Evolutionary conservation across 352 stramenopile species (phyloP).

Genomic region (Sclerospora graminicola): DNA sequence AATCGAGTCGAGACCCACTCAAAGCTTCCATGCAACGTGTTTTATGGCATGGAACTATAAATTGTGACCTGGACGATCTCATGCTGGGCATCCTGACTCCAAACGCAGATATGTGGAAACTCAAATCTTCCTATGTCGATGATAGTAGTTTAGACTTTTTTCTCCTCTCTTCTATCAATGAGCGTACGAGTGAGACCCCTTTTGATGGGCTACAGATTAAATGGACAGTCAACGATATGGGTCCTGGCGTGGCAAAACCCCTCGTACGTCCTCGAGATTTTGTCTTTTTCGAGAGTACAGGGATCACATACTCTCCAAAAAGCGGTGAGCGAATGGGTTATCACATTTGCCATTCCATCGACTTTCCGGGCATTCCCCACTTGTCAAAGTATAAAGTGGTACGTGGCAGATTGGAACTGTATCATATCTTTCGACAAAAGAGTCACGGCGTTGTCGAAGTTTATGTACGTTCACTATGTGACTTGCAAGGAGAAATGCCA

Average conservation of each 20-base stretch:
- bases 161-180: constrained; percentile 16
- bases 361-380: constrained; percentile 20
- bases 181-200: constrained; percentile 11
- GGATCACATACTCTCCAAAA: constrained; percentile 19
- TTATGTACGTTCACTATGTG: constrained; percentile 19
- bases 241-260: constrained; percentile 13
- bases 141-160: constrained; percentile 24
- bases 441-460: constrained; percentile 32
- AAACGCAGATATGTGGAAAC: constrained; percentile 26
- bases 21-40: constrained; percentile 12
- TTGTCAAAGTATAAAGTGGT: constrained; percentile 27
- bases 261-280: constrained; percentile 33
- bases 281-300: constrained; percentile 35
- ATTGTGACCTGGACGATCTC: constrained; percentile 34
- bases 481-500: constrained; percentile 24
- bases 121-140: constrained; percentile 37
- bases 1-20: background rate
- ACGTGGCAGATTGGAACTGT: constrained; percentile 26
- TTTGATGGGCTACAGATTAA: constrained; percentile 29
- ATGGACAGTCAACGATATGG: constrained; percentile 27
- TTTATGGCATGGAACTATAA: constrained; percentile 29
- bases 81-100: constrained; percentile 27
- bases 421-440: constrained; percentile 34
- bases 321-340: constrained; percentile 39
- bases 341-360: constrained; percentile 33